Conservation (phyloP, 2,329 filamentous ascomycete species). For the Calonectria honghensis region DNA sequence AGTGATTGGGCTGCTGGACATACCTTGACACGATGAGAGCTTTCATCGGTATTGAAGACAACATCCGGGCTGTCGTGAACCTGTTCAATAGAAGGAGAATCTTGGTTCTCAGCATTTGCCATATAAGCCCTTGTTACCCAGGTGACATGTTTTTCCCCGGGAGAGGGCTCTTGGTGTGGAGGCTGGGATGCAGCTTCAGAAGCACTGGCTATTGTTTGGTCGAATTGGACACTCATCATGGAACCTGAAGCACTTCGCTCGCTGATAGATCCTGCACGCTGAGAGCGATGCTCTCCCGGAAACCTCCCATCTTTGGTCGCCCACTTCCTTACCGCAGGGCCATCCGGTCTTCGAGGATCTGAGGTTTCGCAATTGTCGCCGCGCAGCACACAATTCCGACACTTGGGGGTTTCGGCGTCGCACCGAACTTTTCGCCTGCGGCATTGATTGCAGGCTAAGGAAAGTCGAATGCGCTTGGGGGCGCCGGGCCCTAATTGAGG, state of each 20-base stretch:
- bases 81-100: conserved; percentile 38
- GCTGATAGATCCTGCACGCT: conserved; percentile 43
- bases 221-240: conserved; percentile 43
- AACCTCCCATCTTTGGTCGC: conserved; percentile 42
- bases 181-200: conserved; percentile 17
- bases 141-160: conserved; percentile 42
- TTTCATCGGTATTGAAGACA: conserved; percentile 49
- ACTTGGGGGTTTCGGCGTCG: conserved; percentile 50
- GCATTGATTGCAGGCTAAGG: conserved; percentile 47
- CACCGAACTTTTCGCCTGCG: conserved; percentile 52
- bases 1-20: neutral
- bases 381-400: conserved; percentile 50
- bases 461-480: conserved; percentile 42
- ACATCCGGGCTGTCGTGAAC: conserved; percentile 48
- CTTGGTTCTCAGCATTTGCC: conserved; percentile 41
- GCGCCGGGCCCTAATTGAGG: conserved; percentile 15
- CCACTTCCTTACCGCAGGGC: conserved; percentile 49
- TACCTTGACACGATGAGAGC: conserved; percentile 51
- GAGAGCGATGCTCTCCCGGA: conserved; percentile 13
- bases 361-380: conserved; percentile 49
- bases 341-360: conserved; percentile 47
- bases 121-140: conserved; percentile 51
- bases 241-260: conserved; percentile 49
- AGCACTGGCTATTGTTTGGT: conserved; percentile 17
- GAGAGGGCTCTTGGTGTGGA: conserved; percentile 21